Percentiles rank a stretch among this genome's conserved stretches.
Evolutionary conservation across 805 yeast species (phyloP).

Genomic region (Candida schatavii): DNA sequence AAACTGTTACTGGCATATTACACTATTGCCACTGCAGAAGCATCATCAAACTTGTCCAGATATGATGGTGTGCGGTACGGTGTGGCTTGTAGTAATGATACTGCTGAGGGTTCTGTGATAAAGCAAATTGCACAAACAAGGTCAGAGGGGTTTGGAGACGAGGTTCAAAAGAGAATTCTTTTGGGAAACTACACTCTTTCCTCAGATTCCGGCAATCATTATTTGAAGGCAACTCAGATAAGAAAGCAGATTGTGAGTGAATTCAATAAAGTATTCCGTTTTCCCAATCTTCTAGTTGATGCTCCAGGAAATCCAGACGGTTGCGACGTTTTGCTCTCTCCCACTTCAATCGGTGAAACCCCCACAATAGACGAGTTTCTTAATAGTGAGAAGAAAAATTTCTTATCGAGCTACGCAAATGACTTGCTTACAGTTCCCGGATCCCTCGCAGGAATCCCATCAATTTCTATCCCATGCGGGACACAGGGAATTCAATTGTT

Average conservation of each 20-base stretch:
- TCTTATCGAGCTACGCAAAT: slow-evolving; percentile 66
- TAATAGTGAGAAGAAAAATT: slow-evolving; percentile 32
- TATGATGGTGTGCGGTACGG: slow-evolving; percentile 93
- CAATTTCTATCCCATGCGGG: slow-evolving; percentile 68
- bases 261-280: slow-evolving; percentile 60
- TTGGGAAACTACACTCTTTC: slow-evolving; percentile 86
- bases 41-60: slow-evolving; percentile 85
- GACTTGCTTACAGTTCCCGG: slow-evolving; percentile 90
- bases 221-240: slow-evolving; percentile 67
- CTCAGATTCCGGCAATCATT: slow-evolving; percentile 73
- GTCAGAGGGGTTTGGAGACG: slow-evolving; percentile 66
- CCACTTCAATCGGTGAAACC: slow-evolving; percentile 63
- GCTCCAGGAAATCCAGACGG: slow-evolving; percentile 24
- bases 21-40: slow-evolving; percentile 89
- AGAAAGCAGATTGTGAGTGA: slow-evolving; percentile 61
- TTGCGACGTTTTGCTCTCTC: slow-evolving; percentile 67
- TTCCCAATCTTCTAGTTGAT: slow-evolving; percentile 37
- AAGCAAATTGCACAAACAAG: slow-evolving; percentile 48
- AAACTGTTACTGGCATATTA: slow-evolving; percentile 77
- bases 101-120: slow-evolving; percentile 4
- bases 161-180: slow-evolving; percentile 78
- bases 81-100: slow-evolving; percentile 32
- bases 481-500: slow-evolving; percentile 72
- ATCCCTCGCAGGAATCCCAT: slow-evolving; percentile 88
- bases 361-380: slow-evolving; percentile 49